Conservation (phyloP, 2,329 filamentous ascomycete species). For the Penicillium fuscoglaucum region DNA sequence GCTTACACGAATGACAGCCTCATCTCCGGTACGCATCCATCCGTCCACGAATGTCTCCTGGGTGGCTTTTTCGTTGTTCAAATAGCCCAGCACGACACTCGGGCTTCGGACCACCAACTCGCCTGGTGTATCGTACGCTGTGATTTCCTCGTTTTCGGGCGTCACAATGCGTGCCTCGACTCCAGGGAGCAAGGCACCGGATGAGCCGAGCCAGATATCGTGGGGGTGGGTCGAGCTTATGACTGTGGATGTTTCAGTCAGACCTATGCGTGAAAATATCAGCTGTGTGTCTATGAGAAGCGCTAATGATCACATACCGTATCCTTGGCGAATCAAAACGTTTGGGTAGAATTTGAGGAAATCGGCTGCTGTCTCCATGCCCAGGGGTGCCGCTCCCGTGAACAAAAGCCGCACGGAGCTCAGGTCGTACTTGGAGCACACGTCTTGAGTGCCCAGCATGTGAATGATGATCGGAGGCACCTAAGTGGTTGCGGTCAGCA, state of each 20-base stretch:
- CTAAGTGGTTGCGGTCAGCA: conserved; percentile 34
- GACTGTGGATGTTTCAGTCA: conserved; percentile 76
- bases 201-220: conserved; percentile 71
- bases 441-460: conserved; percentile 64
- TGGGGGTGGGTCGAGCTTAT: conserved; percentile 57
- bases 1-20: conserved; percentile 67
- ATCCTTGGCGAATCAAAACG: conserved; percentile 70
- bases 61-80: conserved; percentile 82
- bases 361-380: conserved; percentile 68
- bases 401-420: conserved; percentile 66
- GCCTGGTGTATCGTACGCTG: conserved; percentile 69
- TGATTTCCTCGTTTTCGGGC: conserved; percentile 68
- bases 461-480: conserved; percentile 80
- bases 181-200: conserved; percentile 68
- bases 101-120: conserved; percentile 79
- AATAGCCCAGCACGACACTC: conserved; percentile 75
- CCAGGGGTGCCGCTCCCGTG: conserved; percentile 76
- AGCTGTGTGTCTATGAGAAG: conserved; percentile 6
- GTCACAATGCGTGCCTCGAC: conserved; percentile 66
- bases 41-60: conserved; percentile 75
- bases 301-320: conserved; percentile 51
- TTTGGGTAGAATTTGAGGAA: conserved; percentile 62
- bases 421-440: conserved; percentile 68
- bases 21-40: conserved; percentile 87
- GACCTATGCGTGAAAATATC: conserved; percentile 47